phyloP scores from a whole-genome alignment of 805 yeast species.

The Candida ficus region DNA sequence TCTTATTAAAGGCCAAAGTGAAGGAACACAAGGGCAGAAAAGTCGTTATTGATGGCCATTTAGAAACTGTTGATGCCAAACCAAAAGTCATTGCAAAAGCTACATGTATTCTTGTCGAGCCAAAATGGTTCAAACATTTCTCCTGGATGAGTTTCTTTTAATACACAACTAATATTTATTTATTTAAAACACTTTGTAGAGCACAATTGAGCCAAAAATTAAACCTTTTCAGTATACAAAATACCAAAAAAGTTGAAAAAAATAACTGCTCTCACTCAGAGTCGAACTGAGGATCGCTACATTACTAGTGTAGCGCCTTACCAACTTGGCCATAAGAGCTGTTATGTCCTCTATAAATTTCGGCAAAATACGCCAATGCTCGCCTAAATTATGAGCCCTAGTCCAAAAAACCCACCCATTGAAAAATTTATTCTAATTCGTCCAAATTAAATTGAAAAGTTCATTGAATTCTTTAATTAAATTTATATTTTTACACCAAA shows the following conservation, averaged over 20 bases:
- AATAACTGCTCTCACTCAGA: constrained; percentile 58
- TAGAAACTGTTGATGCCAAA: constrained; percentile 44
- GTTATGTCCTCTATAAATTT: not conserved
- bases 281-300: constrained; percentile 78
- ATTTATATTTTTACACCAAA: no score
- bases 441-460: no score
- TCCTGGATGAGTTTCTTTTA: constrained; percentile 44
- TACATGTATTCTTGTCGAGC: constrained; percentile 72
- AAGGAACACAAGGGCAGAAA: constrained; percentile 69
- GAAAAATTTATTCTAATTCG: no score
- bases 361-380: no score
- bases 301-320: constrained; percentile 83
- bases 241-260: constrained; percentile 10
- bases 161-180: not conserved
- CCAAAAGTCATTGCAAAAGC: constrained; percentile 52
- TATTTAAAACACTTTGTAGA: no score
- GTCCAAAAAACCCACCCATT: no score
- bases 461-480: no score
- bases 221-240: no score
- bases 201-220: no score
- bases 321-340: constrained; percentile 59
- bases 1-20: constrained; percentile 66
- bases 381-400: no score
- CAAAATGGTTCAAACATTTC: constrained; percentile 79
- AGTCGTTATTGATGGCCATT: constrained; percentile 66